Evolutionary conservation across 1,139 yeast genomes (phyloP).

Genomic region (Kluyveromyces sp.): DNA sequence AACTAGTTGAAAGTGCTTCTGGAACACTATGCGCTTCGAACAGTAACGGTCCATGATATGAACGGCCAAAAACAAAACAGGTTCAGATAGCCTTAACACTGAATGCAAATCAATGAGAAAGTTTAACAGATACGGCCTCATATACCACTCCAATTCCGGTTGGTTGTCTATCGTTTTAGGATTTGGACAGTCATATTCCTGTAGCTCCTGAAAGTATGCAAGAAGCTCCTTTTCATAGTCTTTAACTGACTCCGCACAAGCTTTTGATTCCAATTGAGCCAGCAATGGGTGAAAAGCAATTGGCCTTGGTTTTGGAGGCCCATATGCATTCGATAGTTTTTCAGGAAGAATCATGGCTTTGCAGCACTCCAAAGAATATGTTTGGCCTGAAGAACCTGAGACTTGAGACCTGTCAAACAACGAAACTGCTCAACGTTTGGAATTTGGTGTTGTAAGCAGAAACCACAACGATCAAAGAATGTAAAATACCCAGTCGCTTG

Average conservation of each 20-base stretch:
- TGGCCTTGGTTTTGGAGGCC: slow-evolving; percentile 4
- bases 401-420: too few relatives aligned
- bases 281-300: slow-evolving; percentile 13
- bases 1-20: slow-evolving; percentile 84
- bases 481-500: too few relatives aligned
- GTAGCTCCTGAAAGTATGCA: slow-evolving; percentile 13
- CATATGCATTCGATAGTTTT: not conserved
- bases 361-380: not conserved
- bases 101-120: slow-evolving; percentile 75
- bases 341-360: not conserved
- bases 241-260: slow-evolving; percentile 13
- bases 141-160: slow-evolving; percentile 87
- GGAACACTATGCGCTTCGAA: slow-evolving; percentile 83
- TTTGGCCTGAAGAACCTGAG: too few relatives aligned
- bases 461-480: too few relatives aligned
- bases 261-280: slow-evolving; percentile 11
- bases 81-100: slow-evolving; percentile 64
- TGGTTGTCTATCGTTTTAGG: slow-evolving; percentile 70
- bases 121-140: slow-evolving; percentile 85
- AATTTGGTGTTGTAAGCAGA: too few relatives aligned
- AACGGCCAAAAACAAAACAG: slow-evolving; percentile 71
- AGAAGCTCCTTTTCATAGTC: slow-evolving; percentile 18
- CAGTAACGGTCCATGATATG: slow-evolving; percentile 86
- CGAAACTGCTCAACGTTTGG: too few relatives aligned
- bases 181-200: slow-evolving; percentile 11